phyloP scores from a whole-genome alignment of 148 eudicot species.

The Spergularia bocconei region DNA sequence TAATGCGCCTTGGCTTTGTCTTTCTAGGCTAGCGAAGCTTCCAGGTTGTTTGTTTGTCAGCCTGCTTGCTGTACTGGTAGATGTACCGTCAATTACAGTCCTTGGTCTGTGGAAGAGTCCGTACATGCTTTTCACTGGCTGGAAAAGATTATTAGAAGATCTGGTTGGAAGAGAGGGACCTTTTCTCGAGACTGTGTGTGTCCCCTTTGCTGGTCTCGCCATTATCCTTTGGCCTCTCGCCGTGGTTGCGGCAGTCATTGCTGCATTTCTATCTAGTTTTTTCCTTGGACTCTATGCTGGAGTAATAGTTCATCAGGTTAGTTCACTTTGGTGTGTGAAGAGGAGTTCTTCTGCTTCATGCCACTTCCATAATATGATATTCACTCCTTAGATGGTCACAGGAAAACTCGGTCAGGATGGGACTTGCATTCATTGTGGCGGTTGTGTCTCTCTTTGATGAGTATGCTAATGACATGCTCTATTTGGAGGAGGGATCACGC shows the following conservation, averaged over 20 bases:
- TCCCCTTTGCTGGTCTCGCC: slow-evolving; percentile 90
- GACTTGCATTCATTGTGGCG: slow-evolving; percentile 70
- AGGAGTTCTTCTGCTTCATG: neutral
- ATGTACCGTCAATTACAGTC: slow-evolving; percentile 56
- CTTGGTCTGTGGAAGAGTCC: slow-evolving; percentile 91
- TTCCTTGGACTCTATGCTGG: slow-evolving; percentile 70
- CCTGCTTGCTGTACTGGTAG: slow-evolving; percentile 54
- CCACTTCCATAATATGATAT: neutral
- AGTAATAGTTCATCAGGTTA: slow-evolving; percentile 72
- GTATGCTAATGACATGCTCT: slow-evolving; percentile 76
- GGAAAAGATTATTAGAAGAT: slow-evolving; percentile 89
- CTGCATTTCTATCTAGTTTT: slow-evolving; percentile 69
- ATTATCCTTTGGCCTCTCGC: slow-evolving; percentile 86
- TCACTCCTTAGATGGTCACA: slow-evolving; percentile 26
- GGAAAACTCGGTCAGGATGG: slow-evolving; percentile 75
- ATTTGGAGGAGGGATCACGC: slow-evolving; percentile 76
- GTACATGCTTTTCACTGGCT: slow-evolving; percentile 78
- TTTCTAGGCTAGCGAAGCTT: slow-evolving; percentile 49
- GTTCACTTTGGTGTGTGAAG: neutral
- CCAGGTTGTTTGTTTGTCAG: slow-evolving; percentile 59
- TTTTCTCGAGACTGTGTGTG: slow-evolving; percentile 82
- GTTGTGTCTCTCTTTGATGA: slow-evolving; percentile 75
- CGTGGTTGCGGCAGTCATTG: slow-evolving; percentile 59
- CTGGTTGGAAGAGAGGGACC: slow-evolving; percentile 90
- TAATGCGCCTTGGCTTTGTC: too few species aligned